Evolutionary conservation across 1,284 basidiomycete genomes (phyloP).

Genomic region (Moesziomyces sp.): DNA sequence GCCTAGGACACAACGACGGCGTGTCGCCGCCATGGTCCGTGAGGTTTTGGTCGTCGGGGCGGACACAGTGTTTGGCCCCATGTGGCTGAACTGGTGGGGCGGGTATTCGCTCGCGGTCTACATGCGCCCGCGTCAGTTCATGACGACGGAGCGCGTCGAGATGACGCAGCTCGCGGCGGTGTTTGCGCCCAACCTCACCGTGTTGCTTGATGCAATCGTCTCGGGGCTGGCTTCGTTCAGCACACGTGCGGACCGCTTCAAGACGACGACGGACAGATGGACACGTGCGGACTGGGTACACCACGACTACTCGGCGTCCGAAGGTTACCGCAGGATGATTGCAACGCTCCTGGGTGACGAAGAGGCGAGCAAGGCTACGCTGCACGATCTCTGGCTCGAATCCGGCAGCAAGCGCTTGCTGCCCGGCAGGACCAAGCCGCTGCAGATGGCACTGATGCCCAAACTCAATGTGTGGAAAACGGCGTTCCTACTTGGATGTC

Average conservation of each 20-base stretch:
- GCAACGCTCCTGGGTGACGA: conserved; percentile 31
- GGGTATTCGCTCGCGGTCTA: conserved; percentile 40
- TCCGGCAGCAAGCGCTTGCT: conserved; percentile 16
- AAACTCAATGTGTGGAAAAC: conserved; percentile 17
- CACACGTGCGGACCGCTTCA: conserved; percentile 18
- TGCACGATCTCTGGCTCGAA: conserved; percentile 34
- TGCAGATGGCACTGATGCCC: conserved; percentile 32
- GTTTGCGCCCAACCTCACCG: conserved; percentile 35
- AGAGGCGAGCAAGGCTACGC: conserved; percentile 15
- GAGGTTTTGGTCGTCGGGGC: conserved; percentile 23
- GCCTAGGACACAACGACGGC: conserved; percentile 7
- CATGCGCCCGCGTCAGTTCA: conserved; percentile 25
- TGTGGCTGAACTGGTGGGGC: conserved; percentile 49
- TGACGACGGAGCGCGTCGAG: conserved; percentile 40
- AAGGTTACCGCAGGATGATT: conserved; percentile 45
- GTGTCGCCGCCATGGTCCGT: conserved; percentile 14
- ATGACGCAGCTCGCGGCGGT: conserved; percentile 40
- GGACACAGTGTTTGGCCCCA: conserved; percentile 30
- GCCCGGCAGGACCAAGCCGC: conserved; percentile 32
- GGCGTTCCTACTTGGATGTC: conserved; percentile 29
- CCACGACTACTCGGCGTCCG: conserved; percentile 38
- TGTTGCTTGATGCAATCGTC: conserved; percentile 24
- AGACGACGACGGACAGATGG: conserved; percentile 27
- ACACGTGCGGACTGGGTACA: conserved; percentile 42
- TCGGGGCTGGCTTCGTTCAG: conserved; percentile 20